A percentile compares a stretch with the other conserved stretches of the same genome.
These are phyloP conservation scores for Psilocybe subaeruginosa DNA, from an alignment of 768 basidiomycete species.

Conservation along the genomic window DNA sequence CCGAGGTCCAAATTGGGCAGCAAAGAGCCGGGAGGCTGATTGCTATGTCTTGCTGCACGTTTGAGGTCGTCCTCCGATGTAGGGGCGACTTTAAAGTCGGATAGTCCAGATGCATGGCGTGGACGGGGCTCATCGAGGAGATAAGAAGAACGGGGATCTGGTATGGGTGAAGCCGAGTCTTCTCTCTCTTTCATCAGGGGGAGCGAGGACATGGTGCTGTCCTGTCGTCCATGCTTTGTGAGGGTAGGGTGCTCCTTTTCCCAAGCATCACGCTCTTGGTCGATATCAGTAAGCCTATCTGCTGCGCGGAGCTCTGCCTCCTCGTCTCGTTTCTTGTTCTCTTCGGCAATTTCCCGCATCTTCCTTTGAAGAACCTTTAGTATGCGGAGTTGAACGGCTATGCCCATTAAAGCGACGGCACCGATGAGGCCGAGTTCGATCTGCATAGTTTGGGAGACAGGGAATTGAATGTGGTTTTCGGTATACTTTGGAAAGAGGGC, in stretches of 20 bases:
- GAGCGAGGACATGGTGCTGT: constrained; percentile 64
- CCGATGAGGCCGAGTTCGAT: constrained; percentile 91
- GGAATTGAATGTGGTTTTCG: constrained; percentile 69
- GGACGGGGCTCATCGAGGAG: constrained; percentile 53
- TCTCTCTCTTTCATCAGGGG: constrained; percentile 72
- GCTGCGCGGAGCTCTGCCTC: constrained; percentile 79
- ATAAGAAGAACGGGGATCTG: constrained; percentile 1
- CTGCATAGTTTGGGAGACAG: constrained; percentile 88
- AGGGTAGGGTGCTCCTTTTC: constrained; percentile 80
- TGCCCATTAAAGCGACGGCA: constrained; percentile 83
- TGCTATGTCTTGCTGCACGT: constrained; percentile 42
- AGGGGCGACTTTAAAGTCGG: constrained; percentile 71
- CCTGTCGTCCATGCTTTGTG: constrained; percentile 59
- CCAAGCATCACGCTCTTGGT: constrained; percentile 81
- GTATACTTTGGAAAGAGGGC: constrained; percentile 79
- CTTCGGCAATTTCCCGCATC: constrained; percentile 77
- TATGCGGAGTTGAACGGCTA: constrained; percentile 88
- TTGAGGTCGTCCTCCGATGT: constrained; percentile 64
- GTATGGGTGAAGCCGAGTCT: constrained; percentile 44
- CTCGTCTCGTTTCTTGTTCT: constrained; percentile 71
- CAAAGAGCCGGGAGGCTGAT: constrained; percentile 45
- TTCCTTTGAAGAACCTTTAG: constrained; percentile 79
- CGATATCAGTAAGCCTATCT: constrained; percentile 62
- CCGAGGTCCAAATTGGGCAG: constrained; percentile 79
- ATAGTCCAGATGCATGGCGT: constrained; percentile 68